Conservation (phyloP, 2,329 filamentous ascomycete species). For the Pestalotiopsis sp. region DNA sequence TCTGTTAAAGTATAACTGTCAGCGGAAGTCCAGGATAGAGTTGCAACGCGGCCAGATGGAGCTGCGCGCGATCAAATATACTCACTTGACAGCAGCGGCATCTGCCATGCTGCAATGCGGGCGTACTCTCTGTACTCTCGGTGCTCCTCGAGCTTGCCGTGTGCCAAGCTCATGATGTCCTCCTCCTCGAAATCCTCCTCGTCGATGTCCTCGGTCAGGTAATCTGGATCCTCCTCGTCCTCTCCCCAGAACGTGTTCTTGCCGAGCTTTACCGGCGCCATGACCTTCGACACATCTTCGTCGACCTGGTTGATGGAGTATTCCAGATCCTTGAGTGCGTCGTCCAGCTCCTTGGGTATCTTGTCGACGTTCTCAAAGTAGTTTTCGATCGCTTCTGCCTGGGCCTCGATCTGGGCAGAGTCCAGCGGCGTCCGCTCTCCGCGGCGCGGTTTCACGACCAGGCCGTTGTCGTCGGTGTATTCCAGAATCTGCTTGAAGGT, state of each 20-base stretch:
- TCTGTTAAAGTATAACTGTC: conserved; percentile 52
- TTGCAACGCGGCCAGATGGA: not conserved
- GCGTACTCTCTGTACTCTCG: conserved; percentile 88
- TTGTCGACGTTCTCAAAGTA: not conserved
- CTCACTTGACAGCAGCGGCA: conserved; percentile 88
- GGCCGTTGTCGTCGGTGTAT: conserved; percentile 2
- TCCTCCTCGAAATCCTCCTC: conserved; percentile 72
- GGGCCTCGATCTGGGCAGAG: not conserved
- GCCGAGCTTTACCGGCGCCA: conserved; percentile 19
- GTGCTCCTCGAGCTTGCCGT: conserved; percentile 85
- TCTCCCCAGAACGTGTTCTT: conserved; percentile 28
- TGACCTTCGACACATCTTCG: conserved; percentile 32
- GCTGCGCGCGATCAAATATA: conserved; percentile 21
- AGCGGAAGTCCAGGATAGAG: not conserved
- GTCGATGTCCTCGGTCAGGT: conserved; percentile 27
- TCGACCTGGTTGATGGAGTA: conserved; percentile 32
- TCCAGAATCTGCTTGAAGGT: not conserved
- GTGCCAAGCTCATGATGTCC: conserved; percentile 81
- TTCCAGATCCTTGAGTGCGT: conserved; percentile 30
- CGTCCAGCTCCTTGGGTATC: conserved; percentile 19
- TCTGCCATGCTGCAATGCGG: conserved; percentile 88
- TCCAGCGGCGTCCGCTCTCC: not conserved
- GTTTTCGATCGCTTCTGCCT: not conserved
- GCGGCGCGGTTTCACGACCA: not conserved
- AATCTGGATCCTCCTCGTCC: conserved; percentile 28